Evolutionary conservation across 257 asterid genomes (phyloP), one percentile per base, ranked within the genome.

Genomic region (Solanum microdontum): DNA sequence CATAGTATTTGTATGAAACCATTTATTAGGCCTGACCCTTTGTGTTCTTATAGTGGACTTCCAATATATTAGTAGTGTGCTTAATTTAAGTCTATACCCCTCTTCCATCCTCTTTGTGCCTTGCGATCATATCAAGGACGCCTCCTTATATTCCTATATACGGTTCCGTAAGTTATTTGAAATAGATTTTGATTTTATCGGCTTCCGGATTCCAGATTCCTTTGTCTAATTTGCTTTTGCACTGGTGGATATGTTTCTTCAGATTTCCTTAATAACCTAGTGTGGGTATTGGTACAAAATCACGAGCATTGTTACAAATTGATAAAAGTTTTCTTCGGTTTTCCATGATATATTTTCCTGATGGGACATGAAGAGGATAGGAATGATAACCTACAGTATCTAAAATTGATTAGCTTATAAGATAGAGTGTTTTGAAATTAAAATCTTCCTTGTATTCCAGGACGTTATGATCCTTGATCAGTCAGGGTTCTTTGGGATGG

Each of bases 401-500:
- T 13, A 24, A 37, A 43, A 26, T 2, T 17, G 15, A 43, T 43
- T 26, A 45, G 43, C 85, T 28, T 28, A 17, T 43, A 6, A 11
- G 45, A 45, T 72, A 11, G 51, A 14, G 21, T 88, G 39, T 51
- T 48, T 82, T 84, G 86, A 70, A 24, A 40, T 26, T 39, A 33
- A 86, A 48, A 28, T 37, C 60, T 76, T 82, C 69, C 43, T 66
- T 84, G 40, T 85, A 39, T 39, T 23, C 33, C 85, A 92, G 94
- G 94, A 92, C 83, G 91, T 89, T 62, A 92, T 90, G 93, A 70
- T 92, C 51, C 93, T 92, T 28, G 93, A 90, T 80, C 94, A 90
- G 58, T 89, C 94, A 8, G 90, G 88, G 40, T 87, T 90, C 60
- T 88, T 90, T 19, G 93, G 94, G 83, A 90, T 89, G 91, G 87